A percentile compares a stretch with the other conserved stretches of the same genome.
These are phyloP conservation scores for Talaromyces sp. DNA, from an alignment of 2,329 filamentous ascomycete genomes.

Conservation along the genomic window DNA sequence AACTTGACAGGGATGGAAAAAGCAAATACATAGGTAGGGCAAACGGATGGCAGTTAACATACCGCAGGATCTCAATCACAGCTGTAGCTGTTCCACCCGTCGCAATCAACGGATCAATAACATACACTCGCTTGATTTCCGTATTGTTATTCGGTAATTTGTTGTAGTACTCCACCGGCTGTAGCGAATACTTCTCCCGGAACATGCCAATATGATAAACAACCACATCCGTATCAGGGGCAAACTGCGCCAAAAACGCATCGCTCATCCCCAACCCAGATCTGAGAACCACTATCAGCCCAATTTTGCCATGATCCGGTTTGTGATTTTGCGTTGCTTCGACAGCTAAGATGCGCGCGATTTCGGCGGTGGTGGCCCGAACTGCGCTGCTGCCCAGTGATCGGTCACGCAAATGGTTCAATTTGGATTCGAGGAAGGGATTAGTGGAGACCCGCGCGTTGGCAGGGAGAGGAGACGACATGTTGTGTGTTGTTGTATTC, in stretches of 20 bases:
- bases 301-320: constrained; percentile 18
- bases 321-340: constrained; percentile 18
- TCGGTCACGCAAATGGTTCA: constrained; percentile 21
- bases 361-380: constrained; percentile 20
- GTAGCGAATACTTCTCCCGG: constrained; percentile 25
- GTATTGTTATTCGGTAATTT: constrained; percentile 27
- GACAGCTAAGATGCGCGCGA: constrained; percentile 21
- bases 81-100: constrained; percentile 28
- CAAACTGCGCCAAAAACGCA: constrained; percentile 29
- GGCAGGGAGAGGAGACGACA: constrained; percentile 12
- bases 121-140: constrained; percentile 25
- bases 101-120: constrained; percentile 29
- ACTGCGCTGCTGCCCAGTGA: constrained; percentile 20
- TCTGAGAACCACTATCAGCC: constrained; percentile 31
- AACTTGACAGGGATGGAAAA: background rate
- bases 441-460: constrained; percentile 21
- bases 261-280: constrained; percentile 41
- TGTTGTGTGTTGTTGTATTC: background rate
- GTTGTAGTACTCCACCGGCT: constrained; percentile 32
- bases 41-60: background rate
- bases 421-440: constrained; percentile 19
- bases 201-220: constrained; percentile 31
- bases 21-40: background rate
- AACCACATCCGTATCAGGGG: constrained; percentile 25
- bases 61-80: constrained; percentile 28